Conservation (phyloP, 2,329 filamentous ascomycete genomes). For the Aspergillus sp. region DNA sequence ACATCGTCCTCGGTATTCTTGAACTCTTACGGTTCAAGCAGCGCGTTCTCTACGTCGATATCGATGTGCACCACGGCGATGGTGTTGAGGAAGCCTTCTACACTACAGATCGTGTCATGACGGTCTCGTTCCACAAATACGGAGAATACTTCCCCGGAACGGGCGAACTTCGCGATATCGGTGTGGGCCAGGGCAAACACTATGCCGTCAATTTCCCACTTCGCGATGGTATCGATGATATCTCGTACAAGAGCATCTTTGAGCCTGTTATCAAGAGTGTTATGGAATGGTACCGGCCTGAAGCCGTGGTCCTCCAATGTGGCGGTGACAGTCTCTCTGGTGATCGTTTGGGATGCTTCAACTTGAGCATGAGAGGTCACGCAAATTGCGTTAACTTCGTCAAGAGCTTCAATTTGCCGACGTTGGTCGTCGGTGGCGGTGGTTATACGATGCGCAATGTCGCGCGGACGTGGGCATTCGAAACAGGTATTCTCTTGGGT, state of each 20-base stretch:
- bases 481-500: conserved; percentile 77
- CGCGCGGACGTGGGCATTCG: conserved; percentile 55
- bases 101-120: conserved; percentile 66
- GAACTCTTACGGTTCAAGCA: conserved; percentile 59
- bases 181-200: conserved; percentile 60
- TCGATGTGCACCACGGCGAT: conserved; percentile 62
- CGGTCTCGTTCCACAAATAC: conserved; percentile 65
- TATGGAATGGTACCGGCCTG: conserved; percentile 62
- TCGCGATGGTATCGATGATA: conserved; percentile 62
- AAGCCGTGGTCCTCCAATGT: conserved; percentile 62
- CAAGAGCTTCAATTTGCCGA: conserved; percentile 60
- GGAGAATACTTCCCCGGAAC: conserved; percentile 67
- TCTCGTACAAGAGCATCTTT: conserved; percentile 61
- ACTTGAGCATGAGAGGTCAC: conserved; percentile 63
- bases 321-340: conserved; percentile 62
- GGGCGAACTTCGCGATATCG: conserved; percentile 61
- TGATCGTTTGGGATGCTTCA: conserved; percentile 63
- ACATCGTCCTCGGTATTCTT: conserved; percentile 61
- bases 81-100: conserved; percentile 67
- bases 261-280: conserved; percentile 61
- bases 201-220: conserved; percentile 65
- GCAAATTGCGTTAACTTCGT: conserved; percentile 65
- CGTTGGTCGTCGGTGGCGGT: conserved; percentile 59
- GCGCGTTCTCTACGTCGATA: conserved; percentile 60
- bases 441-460: conserved; percentile 65